Evolutionary conservation across 169 alveolate species (phyloP), one percentile per base, ranked within the genome.

Genomic region (Theileria annulata): DNA sequence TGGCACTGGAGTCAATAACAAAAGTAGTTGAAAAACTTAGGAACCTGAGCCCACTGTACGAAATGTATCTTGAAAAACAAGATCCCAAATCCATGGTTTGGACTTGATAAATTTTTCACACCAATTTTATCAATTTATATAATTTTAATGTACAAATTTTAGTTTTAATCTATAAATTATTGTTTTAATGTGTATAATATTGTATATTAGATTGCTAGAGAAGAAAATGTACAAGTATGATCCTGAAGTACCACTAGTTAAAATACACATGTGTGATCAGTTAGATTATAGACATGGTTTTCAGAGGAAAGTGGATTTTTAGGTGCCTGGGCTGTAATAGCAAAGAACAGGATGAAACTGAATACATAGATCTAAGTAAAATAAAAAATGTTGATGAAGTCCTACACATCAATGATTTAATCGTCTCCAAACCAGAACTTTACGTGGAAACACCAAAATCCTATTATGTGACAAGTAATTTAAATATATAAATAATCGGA

Each of bases 21-120:
- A 79, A 76, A 51, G 92, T 95, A 10, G 98, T 94, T 10, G 76
- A 80, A 25, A 87, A 94, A 17, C 85, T 96, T 28, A 85, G 99
- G 49, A 88, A 90, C 30, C 89, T 96, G 86, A 93, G 97, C 51
- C 99, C 99, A 35, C 88, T 96, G 42, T 96, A 96, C 93, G 98
- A 96, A 71, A 85, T 93, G 94, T 94, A 79, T 37, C 76, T 93
- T 77, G 96, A 93, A 49, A 70, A 75, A 23, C 84, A 70, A 23
- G 69, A 78, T 12, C 58, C 63, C 17, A 80, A 25, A 33, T 59
- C 75, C 27, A 75, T 75, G 88, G 69, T 67, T 3, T 82, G 88
- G 88, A 82, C 88, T 25, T 82, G 80, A 75, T 15, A 8, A 42
- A 42, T 3, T 42, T 74, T 47, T 35, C 27, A 66, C 19, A 42